Percentiles rank a stretch among this genome's conserved stretches.
Evolutionary conservation across 768 basidiomycete genomes (phyloP).

Genomic region (Candolleomyces eurysporus): DNA sequence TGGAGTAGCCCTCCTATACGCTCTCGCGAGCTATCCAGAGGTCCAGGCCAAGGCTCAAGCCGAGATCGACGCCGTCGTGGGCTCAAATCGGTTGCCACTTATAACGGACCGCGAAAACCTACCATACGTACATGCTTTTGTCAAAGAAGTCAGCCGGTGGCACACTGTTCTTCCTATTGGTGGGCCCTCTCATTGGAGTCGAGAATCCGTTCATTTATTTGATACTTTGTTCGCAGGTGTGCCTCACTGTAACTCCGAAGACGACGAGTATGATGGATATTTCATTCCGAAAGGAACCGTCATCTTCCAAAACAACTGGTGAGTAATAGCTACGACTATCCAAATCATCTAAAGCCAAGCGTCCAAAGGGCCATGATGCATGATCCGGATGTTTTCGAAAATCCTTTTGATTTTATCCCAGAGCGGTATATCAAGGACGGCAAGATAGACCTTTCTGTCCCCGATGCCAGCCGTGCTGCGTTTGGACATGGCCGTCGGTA

Average conservation of each 20-base stretch:
- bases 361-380: slow-evolving; percentile 1
- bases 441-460: neutral
- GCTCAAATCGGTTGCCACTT: slow-evolving; percentile 29
- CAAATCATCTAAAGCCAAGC: neutral
- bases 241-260: neutral
- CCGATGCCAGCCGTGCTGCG: neutral
- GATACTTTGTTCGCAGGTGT: neutral
- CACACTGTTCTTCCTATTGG: slow-evolving; percentile 30
- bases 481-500: neutral
- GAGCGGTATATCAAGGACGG: slow-evolving; percentile 9
- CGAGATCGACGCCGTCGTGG: slow-evolving; percentile 36
- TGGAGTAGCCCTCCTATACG: slow-evolving; percentile 25
- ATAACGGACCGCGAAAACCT: slow-evolving; percentile 28
- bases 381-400: neutral
- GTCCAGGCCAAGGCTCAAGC: slow-evolving; percentile 32
- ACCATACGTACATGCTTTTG: slow-evolving; percentile 32
- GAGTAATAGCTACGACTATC: neutral
- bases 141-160: slow-evolving; percentile 38
- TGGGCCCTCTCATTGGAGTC: slow-evolving; percentile 15
- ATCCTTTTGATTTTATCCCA: slow-evolving; percentile 1
- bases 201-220: neutral
- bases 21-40: slow-evolving; percentile 21
- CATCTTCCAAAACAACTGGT: slow-evolving; percentile 14
- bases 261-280: slow-evolving; percentile 12
- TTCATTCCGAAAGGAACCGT: slow-evolving; percentile 14